Conservation (phyloP, 805 yeast species). For the Priceomyces melissophilus region DNA sequence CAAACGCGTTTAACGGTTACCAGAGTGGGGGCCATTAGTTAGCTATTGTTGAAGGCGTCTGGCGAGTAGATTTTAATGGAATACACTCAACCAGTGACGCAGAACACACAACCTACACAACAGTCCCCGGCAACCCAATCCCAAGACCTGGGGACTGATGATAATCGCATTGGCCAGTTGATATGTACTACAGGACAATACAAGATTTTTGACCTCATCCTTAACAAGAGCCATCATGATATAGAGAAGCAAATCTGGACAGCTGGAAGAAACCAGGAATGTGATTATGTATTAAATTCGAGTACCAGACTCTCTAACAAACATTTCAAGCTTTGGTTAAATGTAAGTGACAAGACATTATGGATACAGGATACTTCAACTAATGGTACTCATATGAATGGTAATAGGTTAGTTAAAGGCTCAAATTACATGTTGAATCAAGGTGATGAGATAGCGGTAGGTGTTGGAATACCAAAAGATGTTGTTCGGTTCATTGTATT, state of each 20-base stretch:
- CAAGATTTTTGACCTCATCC: conserved; percentile 43
- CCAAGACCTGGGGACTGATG: conserved; percentile 20
- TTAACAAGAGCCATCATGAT: conserved; percentile 16
- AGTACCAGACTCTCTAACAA: conserved; percentile 66
- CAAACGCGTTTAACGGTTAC: too few species aligned
- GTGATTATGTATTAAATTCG: conserved; percentile 60
- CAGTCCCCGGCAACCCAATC: conserved; percentile 32
- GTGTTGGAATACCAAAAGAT: conserved; percentile 78
- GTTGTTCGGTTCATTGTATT: conserved; percentile 51
- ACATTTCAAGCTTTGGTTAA: conserved; percentile 72
- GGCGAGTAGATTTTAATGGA: background rate
- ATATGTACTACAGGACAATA: conserved; percentile 61
- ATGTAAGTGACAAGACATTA: conserved; percentile 49
- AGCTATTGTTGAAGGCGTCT: too few species aligned
- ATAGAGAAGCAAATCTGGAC: conserved; percentile 49
- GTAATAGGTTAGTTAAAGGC: conserved; percentile 65
- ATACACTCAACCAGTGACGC: conserved; percentile 22
- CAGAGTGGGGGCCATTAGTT: too few species aligned
- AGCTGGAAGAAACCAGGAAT: conserved; percentile 68
- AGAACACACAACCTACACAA: conserved; percentile 39
- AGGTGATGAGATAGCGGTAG: conserved; percentile 92
- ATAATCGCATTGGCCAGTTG: conserved; percentile 47
- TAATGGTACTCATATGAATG: conserved; percentile 89
- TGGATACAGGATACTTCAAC: conserved; percentile 79
- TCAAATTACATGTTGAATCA: conserved; percentile 78